Percentiles rank a stretch among this genome's conserved stretches.
These are phyloP conservation scores for Acorus gramineus DNA, from an alignment of 106 monocot species.

Conservation along the genomic window DNA sequence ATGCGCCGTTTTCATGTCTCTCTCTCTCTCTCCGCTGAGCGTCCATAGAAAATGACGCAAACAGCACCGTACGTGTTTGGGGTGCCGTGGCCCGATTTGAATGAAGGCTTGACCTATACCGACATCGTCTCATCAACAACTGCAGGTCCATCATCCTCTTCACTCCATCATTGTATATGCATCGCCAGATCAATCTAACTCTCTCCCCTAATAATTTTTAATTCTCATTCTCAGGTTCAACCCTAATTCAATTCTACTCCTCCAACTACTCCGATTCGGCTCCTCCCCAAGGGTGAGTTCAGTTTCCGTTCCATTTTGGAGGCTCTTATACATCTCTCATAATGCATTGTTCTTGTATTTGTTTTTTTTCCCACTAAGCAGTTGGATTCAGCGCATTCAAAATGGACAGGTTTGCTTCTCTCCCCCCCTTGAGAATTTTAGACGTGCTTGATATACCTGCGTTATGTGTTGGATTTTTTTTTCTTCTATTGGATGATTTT, in stretches of 20 bases:
- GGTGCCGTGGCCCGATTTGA: constrained; percentile 53
- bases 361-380: constrained; percentile 11
- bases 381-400: constrained; percentile 65
- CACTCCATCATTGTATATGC: neutral
- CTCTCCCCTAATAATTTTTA: neutral
- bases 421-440: neutral
- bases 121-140: constrained; percentile 20
- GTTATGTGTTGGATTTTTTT: too few relatives aligned
- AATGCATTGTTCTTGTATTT: constrained; percentile 1
- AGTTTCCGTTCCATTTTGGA: neutral
- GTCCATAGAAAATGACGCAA: too few relatives aligned
- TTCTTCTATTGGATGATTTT: too few relatives aligned
- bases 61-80: constrained; percentile 30
- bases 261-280: constrained; percentile 58
- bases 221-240: constrained; percentile 11
- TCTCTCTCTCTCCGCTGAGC: too few relatives aligned
- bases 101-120: constrained; percentile 47
- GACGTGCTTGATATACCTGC: neutral
- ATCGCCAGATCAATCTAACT: neutral
- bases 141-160: constrained; percentile 12
- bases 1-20: too few relatives aligned
- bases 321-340: neutral
- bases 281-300: constrained; percentile 46
- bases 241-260: constrained; percentile 66
- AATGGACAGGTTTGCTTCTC: constrained; percentile 45